Conservation (phyloP, 805 yeast species). For the Suhomyces emberorum region DNA sequence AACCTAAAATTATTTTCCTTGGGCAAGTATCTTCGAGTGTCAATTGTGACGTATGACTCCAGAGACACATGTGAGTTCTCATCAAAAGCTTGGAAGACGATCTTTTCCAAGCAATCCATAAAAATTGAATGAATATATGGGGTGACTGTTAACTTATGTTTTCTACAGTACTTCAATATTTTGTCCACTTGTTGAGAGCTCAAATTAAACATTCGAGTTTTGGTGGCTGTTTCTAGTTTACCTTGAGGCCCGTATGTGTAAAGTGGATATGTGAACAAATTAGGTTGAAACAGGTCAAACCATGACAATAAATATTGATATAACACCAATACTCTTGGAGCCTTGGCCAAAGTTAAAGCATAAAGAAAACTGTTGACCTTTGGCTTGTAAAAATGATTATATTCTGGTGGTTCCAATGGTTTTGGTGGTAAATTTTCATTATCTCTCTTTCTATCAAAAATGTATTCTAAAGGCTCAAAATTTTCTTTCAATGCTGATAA, state of each 20-base stretch:
- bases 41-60: constrained; percentile 6
- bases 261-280: too few species aligned
- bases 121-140: constrained; percentile 10
- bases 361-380: too few species aligned
- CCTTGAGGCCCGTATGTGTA: too few species aligned
- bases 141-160: constrained; percentile 9
- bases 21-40: constrained; percentile 7
- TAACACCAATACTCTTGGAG: too few species aligned
- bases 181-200: background rate
- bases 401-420: background rate
- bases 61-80: constrained; percentile 4
- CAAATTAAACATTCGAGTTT: background rate
- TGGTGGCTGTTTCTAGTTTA: too few species aligned
- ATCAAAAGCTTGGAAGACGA: constrained; percentile 1
- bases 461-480: background rate
- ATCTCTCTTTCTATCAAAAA: constrained; percentile 3
- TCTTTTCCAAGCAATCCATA: constrained; percentile 9
- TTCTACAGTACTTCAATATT: constrained; percentile 6
- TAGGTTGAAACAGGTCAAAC: too few species aligned
- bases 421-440: background rate
- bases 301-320: too few species aligned
- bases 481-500: constrained; percentile 4
- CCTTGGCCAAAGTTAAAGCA: too few species aligned
- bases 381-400: too few species aligned
- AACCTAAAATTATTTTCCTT: background rate